Evolutionary conservation across 1,139 yeast species (phyloP).

Genomic region (Kodamaea ohmeri): DNA sequence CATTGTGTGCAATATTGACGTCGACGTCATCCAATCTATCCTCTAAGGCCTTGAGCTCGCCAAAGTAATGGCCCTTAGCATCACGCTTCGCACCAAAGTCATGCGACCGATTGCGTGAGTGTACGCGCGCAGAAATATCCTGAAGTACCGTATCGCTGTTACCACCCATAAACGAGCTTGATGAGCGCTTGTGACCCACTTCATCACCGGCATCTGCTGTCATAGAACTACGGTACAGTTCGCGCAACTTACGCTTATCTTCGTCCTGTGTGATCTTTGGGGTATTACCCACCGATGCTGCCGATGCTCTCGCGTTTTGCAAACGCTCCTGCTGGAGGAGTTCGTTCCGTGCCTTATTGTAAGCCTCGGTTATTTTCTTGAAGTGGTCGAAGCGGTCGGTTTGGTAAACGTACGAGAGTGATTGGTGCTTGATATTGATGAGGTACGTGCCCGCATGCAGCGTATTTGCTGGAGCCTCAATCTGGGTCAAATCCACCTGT

Average conservation of each 20-base stretch:
- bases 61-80: slow-evolving; percentile 33
- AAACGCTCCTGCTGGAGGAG: slow-evolving; percentile 48
- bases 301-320: slow-evolving; percentile 25
- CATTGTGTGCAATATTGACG: slow-evolving; percentile 60
- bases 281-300: slow-evolving; percentile 5
- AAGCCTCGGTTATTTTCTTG: slow-evolving; percentile 54
- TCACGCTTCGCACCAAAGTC: slow-evolving; percentile 32
- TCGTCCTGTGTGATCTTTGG: slow-evolving; percentile 17
- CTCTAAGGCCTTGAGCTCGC: slow-evolving; percentile 52
- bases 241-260: slow-evolving; percentile 42
- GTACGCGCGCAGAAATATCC: slow-evolving; percentile 55
- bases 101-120: slow-evolving; percentile 51
- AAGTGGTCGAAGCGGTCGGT: slow-evolving; percentile 63
- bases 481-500: slow-evolving; percentile 55
- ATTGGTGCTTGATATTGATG: slow-evolving; percentile 46
- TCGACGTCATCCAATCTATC: slow-evolving; percentile 67
- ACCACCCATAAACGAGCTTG: slow-evolving; percentile 35
- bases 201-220: slow-evolving; percentile 27
- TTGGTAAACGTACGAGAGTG: slow-evolving; percentile 58
- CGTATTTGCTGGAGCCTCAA: slow-evolving; percentile 20
- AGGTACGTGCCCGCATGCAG: slow-evolving; percentile 34
- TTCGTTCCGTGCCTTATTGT: slow-evolving; percentile 65
- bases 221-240: slow-evolving; percentile 41
- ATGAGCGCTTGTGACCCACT: slow-evolving; percentile 24
- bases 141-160: slow-evolving; percentile 39